Base-by-base conservation (phyloP, 352 stramenopile species). In the Pythium phragmitis region DNA sequence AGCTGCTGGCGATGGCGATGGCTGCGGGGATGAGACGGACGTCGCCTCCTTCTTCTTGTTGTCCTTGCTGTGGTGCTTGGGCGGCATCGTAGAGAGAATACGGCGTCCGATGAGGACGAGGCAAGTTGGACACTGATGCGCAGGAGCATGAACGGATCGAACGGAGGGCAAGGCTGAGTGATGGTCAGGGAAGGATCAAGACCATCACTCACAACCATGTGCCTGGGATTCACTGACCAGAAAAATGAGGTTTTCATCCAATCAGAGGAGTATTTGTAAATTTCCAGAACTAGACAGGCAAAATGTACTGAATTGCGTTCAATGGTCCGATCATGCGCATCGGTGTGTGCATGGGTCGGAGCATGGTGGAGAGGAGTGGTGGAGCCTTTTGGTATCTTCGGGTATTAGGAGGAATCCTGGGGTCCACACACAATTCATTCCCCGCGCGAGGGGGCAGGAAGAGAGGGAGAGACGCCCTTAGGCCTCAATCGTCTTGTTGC, bases 401-500 rank as follows among this genome's bases (percentile, higher is more conserved):
- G n/a, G 30, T 37, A 30, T 36, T 30, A 55, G 21, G 36, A 16
- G 50, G 19, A 34, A 13, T 42, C 26, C 5, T 46, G 36, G 41
- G 30, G n/a, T 65, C 39, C 58, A 58, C 58, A 65, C 58, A 48
- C 48, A 65, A 65, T 65, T 65, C 30, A 17, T 34, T 52, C 42
- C 30, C 7, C 50, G 21, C 21, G 21, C 21, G 21, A 21, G 21
- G 21, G 30, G n/a, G 19, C 47, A 53, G 30, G 28, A 42, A 45
- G 28, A n/a, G 42, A 17, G 9, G 3, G 28, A 60, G 42, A 23
- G 26, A 30, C 6, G n/a, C 26, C 53, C 42, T 79, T 88, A 90
- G 62, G 79, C 77, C 52, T 89, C 73, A 46, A 90, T 80, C 57
- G 67, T 77, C 80, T 94, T 94, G 86, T 92, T 90, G 78, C 84